Percentiles rank a stretch among this genome's conserved stretches.
phyloP scores from a whole-genome alignment of 2,329 filamentous ascomycete genomes.

The Colletotrichum orchidophilum region DNA sequence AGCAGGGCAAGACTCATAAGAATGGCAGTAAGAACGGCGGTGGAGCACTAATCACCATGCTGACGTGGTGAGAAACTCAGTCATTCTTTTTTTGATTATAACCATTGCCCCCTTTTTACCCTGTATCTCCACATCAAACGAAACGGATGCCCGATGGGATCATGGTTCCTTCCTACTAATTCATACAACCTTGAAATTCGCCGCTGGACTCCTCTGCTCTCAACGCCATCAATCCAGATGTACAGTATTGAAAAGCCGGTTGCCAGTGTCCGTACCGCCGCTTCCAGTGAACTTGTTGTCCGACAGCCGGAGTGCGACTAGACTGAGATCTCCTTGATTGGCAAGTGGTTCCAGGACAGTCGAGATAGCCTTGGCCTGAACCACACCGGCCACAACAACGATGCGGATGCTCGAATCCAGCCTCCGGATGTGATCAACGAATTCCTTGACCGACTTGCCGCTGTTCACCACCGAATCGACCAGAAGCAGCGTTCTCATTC shows the following conservation, averaged over 20 bases:
- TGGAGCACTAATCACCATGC: too few species aligned
- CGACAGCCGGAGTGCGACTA: slow-evolving; percentile 65
- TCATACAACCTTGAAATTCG: too few species aligned
- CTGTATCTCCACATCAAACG: too few species aligned
- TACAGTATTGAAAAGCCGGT: slow-evolving; percentile 66
- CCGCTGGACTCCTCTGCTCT: background rate
- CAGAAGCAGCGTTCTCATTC: slow-evolving; percentile 55
- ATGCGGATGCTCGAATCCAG: slow-evolving; percentile 53
- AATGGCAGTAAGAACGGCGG: too few species aligned
- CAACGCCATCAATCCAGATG: background rate
- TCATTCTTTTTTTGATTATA: too few species aligned
- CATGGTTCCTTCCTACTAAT: too few species aligned
- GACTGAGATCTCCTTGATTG: slow-evolving; percentile 40
- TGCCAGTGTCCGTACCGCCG: slow-evolving; percentile 65
- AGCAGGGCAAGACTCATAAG: too few species aligned
- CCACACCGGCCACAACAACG: slow-evolving; percentile 63
- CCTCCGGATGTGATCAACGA: slow-evolving; percentile 56
- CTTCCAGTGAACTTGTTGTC: slow-evolving; percentile 64
- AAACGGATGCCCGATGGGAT: too few species aligned
- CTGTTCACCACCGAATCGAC: slow-evolving; percentile 71
- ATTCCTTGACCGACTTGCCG: slow-evolving; percentile 59
- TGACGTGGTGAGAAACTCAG: too few species aligned
- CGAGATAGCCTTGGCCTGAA: slow-evolving; percentile 51
- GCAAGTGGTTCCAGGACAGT: slow-evolving; percentile 36
- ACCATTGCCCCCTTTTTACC: too few species aligned